phyloP scores from a whole-genome alignment of 176 grass and related monocot genomes.

The Rhynchospora breviuscula region DNA sequence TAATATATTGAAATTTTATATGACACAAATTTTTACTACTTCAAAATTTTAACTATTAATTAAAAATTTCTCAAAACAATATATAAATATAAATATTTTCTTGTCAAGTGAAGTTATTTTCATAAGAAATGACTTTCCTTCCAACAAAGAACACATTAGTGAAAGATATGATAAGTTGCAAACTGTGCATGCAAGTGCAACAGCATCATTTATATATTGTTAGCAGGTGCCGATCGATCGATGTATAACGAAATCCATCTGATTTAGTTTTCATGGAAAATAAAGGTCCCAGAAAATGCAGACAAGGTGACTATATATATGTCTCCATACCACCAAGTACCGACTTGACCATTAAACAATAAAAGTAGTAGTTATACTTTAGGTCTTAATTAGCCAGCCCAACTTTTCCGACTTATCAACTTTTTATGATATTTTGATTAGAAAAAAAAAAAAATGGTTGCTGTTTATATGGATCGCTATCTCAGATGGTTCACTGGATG shows the following conservation, averaged over 20 bases:
- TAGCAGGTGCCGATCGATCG: not conserved
- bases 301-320: not conserved
- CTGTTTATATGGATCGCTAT: no score
- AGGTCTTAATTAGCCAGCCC: not conserved
- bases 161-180: not conserved
- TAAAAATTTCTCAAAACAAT: no score
- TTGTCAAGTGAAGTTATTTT: no score
- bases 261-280: not conserved
- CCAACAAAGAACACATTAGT: no score
- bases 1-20: no score
- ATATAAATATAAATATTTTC: no score
- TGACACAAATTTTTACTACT: no score
- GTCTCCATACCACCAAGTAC: slow-evolving; percentile 8
- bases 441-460: no score
- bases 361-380: not conserved
- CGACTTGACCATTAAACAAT: not conserved
- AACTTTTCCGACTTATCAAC: not conserved
- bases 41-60: no score
- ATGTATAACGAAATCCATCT: not conserved
- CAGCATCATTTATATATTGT: not conserved
- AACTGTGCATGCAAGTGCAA: not conserved
- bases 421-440: no score
- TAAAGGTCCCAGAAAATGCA: not conserved
- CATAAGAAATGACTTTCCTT: no score
- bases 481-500: no score